Base-by-base conservation (phyloP, 2,329 filamentous ascomycete species). In the Alternaria alternata region DNA sequence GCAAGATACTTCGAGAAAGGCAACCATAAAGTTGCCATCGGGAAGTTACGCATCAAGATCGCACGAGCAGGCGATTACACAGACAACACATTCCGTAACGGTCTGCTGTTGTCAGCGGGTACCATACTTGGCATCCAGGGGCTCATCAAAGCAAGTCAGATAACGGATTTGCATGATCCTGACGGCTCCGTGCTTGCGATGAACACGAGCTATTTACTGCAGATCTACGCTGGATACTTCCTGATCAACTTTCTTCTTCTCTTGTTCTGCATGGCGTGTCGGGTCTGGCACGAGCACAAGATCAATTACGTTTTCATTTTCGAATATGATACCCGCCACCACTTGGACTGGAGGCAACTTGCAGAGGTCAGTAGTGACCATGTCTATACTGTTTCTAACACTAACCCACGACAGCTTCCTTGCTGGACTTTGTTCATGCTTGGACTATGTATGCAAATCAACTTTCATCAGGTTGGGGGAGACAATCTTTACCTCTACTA, bases 221-320 rank as follows among this genome's bases (percentile, higher is more conserved):
- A 97, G 86, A 88, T 99, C 16, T 99, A 99, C 75, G 95, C 85
- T 11, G 95, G 95, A 1, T 97, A 96, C 77, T 96, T 97, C 70
- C 83, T 98, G 28, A 89, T 92, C 78, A 84, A 96, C 5, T 85
- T 93, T 44, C 83, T 98, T 20, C 90, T 96, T 72, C 81, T 90
- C 9, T 81, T 96, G n/a, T 98, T 98, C 74, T 93, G 91, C 72
- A 72, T 97, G 36, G 89, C 93, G 72, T 96, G 94, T 76, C 88
- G 89, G 57, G 80, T 96, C 16, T 99, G 94, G 93, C 88, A 88
- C 6, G 83, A 82, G 52, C 89, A 90, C 75, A 96, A 94, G 79
- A 92, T 99, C 79, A 99, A 99, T 76, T 98, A 98, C 76, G 87
- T 90, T 54, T 97, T 97, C 78, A 93, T 98, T 68, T 99, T 99